Conservation (phyloP, 1,139 yeast species). For the Taiozyma sp. region DNA sequence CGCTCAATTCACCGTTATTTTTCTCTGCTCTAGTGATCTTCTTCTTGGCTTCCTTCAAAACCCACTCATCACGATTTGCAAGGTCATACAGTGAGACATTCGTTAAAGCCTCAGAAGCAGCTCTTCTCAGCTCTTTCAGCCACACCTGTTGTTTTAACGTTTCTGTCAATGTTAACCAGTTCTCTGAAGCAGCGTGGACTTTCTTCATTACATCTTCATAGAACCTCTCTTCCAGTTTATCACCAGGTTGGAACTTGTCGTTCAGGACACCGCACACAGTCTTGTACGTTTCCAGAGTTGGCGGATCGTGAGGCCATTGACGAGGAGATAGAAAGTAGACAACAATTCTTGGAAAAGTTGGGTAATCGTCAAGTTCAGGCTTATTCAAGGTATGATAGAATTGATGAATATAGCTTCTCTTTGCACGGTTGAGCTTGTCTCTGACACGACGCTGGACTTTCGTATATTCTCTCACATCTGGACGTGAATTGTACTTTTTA, state of each 20-base stretch:
- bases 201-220: conserved; percentile 26
- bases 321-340: conserved; percentile 39
- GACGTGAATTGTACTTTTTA: conserved; percentile 38
- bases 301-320: conserved; percentile 47
- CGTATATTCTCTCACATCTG: conserved; percentile 40
- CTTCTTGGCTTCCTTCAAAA: conserved; percentile 26
- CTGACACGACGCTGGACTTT: conserved; percentile 33
- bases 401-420: conserved; percentile 28
- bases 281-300: conserved; percentile 37
- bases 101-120: conserved; percentile 41
- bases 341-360: conserved; percentile 43
- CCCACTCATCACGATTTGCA: conserved; percentile 36
- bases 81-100: conserved; percentile 36
- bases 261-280: conserved; percentile 25
- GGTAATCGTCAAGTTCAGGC: conserved; percentile 37
- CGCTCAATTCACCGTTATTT: conserved; percentile 5
- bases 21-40: conserved; percentile 3
- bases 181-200: conserved; percentile 37
- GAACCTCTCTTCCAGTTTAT: conserved; percentile 6
- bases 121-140: conserved; percentile 37
- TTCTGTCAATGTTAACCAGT: conserved; percentile 35
- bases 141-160: conserved; percentile 34
- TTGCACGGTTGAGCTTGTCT: conserved; percentile 31
- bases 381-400: conserved; percentile 33
- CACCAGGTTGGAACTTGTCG: conserved; percentile 13